Conservation (phyloP, 441 rosid species). For the Bocquillonia castaneifolia region DNA sequence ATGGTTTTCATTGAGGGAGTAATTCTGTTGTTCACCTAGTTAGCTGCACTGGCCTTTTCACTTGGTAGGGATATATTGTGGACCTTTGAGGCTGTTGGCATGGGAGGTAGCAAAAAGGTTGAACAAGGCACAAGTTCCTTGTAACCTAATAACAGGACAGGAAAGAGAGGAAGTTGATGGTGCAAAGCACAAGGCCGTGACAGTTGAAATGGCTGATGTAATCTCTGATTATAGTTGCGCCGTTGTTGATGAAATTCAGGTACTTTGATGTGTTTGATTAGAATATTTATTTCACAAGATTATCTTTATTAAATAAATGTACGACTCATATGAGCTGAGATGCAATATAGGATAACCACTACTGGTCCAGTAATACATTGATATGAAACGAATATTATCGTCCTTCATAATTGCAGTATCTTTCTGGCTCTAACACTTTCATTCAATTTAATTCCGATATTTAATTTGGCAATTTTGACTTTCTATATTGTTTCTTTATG, state of each 20-base stretch:
- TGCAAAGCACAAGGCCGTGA: constrained; percentile 82
- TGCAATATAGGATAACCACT: neutral
- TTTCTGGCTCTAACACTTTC: neutral
- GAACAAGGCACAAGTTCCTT: constrained; percentile 80
- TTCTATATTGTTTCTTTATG: neutral
- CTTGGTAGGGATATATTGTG: constrained; percentile 79
- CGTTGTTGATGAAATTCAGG: constrained; percentile 90
- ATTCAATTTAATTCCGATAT: neutral
- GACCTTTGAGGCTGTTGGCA: constrained; percentile 89
- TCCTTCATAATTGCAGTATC: neutral
- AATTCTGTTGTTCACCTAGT: constrained; percentile 5
- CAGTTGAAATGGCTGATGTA: constrained; percentile 95
- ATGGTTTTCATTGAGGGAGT: neutral
- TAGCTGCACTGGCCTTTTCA: constrained; percentile 15
- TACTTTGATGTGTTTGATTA: constrained; percentile 18
- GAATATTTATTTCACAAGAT: constrained; percentile 6
- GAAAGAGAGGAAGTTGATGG: constrained; percentile 83
- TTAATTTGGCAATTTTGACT: neutral
- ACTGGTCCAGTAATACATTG: neutral
- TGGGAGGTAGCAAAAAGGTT: constrained; percentile 87
- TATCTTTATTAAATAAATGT: neutral
- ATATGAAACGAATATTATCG: neutral
- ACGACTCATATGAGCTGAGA: neutral
- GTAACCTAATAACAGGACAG: constrained; percentile 88
- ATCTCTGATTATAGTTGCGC: constrained; percentile 63